These are phyloP conservation scores for Aspergillus conjunctus DNA, from an alignment of 495 filamentous ascomycete genomes.

Conservation along the genomic window DNA sequence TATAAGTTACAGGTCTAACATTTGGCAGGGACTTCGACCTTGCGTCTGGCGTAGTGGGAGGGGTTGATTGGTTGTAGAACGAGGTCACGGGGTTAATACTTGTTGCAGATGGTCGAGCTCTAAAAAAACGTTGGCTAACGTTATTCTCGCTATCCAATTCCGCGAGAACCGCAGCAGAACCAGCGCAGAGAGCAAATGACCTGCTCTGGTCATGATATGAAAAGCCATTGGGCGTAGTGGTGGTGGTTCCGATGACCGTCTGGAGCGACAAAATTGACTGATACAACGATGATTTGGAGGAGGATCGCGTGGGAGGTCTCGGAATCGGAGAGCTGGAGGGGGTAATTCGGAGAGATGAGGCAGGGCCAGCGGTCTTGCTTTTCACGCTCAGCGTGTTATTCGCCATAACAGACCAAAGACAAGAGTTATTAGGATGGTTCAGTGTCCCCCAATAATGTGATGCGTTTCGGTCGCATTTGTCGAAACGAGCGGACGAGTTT, in stretches of 20 bases:
- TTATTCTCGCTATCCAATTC: constrained; percentile 70
- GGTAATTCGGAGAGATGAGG: constrained; percentile 66
- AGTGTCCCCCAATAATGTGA: constrained; percentile 31
- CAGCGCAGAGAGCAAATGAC: constrained; percentile 86
- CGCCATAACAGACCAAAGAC: constrained; percentile 34
- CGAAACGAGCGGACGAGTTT: constrained; percentile 3
- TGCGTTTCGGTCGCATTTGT: constrained; percentile 24
- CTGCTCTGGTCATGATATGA: constrained; percentile 70
- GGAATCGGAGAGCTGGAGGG: constrained; percentile 77
- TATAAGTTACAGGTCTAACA: constrained; percentile 34
- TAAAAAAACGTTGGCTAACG: constrained; percentile 83
- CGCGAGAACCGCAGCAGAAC: constrained; percentile 90
- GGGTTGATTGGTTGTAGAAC: constrained; percentile 64
- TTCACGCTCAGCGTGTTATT: constrained; percentile 40
- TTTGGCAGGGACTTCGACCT: constrained; percentile 39
- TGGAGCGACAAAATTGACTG: constrained; percentile 67
- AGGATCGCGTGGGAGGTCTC: constrained; percentile 62
- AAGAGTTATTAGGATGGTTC: constrained; percentile 22
- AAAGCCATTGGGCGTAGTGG: constrained; percentile 81
- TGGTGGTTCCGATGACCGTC: constrained; percentile 87
- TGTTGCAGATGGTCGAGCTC: constrained; percentile 77
- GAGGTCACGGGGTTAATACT: constrained; percentile 61
- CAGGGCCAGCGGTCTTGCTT: constrained; percentile 38
- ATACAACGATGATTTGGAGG: constrained; percentile 53
- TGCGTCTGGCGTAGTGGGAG: constrained; percentile 48